Conservation (phyloP, 163 green algal genomes). For the Scenedesmus sp. region DNA sequence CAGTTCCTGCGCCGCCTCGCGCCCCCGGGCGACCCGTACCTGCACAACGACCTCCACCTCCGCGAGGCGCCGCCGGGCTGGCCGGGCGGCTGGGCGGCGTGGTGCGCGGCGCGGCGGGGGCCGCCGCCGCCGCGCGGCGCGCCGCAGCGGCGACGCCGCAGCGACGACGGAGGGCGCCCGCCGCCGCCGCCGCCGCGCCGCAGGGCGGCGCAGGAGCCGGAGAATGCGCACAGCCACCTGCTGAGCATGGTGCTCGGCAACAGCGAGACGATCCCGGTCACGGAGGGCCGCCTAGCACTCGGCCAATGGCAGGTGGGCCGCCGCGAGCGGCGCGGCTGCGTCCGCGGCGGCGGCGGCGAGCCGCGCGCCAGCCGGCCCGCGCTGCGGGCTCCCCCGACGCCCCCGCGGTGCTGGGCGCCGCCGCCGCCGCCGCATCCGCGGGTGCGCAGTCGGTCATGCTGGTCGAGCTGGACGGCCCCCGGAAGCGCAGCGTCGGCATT, state of each 20-base stretch:
- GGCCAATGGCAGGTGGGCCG: slow-evolving; percentile 71
- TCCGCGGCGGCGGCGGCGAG: background rate
- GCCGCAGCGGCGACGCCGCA: background rate
- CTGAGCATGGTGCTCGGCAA: slow-evolving; percentile 79
- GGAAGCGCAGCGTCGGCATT: slow-evolving; percentile 67
- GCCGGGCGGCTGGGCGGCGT: slow-evolving; percentile 59
- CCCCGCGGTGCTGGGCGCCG: background rate
- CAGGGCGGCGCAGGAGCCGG: slow-evolving; percentile 71
- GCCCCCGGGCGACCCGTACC: slow-evolving; percentile 70
- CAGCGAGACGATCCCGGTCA: slow-evolving; percentile 67
- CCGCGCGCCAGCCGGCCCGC: no score
- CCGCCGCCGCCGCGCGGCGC: background rate
- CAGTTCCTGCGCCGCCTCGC: slow-evolving; percentile 70
- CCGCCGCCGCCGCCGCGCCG: background rate
- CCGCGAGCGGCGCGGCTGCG: background rate
- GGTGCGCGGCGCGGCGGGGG: slow-evolving; percentile 29
- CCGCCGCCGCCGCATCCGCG: slow-evolving; percentile 1
- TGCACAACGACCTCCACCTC: slow-evolving; percentile 89
- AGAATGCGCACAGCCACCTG: slow-evolving; percentile 85
- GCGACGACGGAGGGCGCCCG: background rate
- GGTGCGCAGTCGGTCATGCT: slow-evolving; percentile 65
- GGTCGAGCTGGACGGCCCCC: slow-evolving; percentile 83
- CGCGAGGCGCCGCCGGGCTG: slow-evolving; percentile 63
- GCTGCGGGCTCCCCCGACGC: background rate
- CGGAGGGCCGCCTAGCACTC: slow-evolving; percentile 65